These are phyloP conservation scores for Volvox reticuliferus DNA, from an alignment of 139 green algal species.

Conservation along the genomic window DNA sequence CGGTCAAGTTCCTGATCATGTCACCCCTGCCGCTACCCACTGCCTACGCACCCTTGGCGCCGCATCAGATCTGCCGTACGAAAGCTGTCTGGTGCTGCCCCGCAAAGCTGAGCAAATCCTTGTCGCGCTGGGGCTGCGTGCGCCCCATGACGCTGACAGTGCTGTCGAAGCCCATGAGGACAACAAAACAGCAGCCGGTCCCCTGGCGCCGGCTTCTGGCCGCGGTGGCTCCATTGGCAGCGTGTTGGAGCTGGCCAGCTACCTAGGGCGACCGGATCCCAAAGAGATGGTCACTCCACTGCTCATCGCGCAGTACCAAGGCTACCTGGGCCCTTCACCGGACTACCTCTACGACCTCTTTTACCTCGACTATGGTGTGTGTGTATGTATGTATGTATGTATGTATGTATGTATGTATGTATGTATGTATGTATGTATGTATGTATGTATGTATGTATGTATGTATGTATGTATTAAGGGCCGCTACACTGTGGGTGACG, in stretches of 20 bases:
- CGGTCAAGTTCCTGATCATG: no score
- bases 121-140: not conserved
- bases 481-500: no score
- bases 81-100: conserved; percentile 18
- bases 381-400: not conserved
- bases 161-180: not conserved
- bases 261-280: not conserved
- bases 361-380: conserved; percentile 22
- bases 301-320: conserved; percentile 30
- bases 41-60: no score
- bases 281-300: not conserved
- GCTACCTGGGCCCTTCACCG: not conserved
- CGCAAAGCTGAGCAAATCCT: conserved; percentile 36
- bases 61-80: conserved; percentile 20
- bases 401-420: no score
- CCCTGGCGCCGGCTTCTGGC: not conserved
- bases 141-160: not conserved
- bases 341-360: conserved; percentile 41
- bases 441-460: no score
- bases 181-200: not conserved
- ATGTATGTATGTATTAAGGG: no score
- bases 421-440: no score
- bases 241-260: not conserved
- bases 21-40: not conserved
- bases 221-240: not conserved